These are phyloP conservation scores for Apostasia shenzhenica DNA, from an alignment of 106 monocot species.

Conservation along the genomic window DNA sequence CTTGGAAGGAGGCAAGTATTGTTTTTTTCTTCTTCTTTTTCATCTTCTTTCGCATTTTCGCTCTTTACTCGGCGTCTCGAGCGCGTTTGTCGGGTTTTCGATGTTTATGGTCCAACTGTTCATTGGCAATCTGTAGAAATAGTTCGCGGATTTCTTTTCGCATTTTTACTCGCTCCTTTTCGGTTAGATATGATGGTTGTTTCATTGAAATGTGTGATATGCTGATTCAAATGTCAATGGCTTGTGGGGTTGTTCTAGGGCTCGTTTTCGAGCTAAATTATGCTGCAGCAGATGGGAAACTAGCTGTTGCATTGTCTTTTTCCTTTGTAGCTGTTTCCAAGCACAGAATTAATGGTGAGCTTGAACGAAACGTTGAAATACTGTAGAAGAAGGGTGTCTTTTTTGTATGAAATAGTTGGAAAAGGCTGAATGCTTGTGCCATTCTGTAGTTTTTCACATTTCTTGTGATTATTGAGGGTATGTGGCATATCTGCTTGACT, in stretches of 20 bases:
- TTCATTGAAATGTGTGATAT: no score
- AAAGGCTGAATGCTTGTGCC: neutral
- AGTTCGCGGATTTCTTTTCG: neutral
- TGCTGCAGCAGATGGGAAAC: neutral
- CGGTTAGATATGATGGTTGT: no score
- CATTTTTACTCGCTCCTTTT: no score
- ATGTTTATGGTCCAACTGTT: neutral
- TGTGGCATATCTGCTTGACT: neutral
- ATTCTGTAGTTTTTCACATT: neutral
- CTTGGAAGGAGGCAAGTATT: neutral
- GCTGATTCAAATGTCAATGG: neutral
- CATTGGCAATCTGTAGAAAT: neutral
- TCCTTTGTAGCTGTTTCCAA: neutral
- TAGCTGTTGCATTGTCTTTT: neutral
- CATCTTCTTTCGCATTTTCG: neutral
- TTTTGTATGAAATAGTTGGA: neutral
- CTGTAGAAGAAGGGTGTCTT: neutral
- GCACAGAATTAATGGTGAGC: neutral
- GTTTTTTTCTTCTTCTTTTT: neutral
- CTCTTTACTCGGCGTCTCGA: neutral
- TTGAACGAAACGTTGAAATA: neutral
- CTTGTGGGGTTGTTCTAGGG: neutral
- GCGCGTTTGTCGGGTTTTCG: neutral
- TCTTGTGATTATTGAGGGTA: neutral
- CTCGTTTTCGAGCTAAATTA: neutral